A percentile compares a stretch with the other conserved stretches of the same genome.
phyloP scores from a whole-genome alignment of 257 asterid genomes.

The Ilex asprella region DNA sequence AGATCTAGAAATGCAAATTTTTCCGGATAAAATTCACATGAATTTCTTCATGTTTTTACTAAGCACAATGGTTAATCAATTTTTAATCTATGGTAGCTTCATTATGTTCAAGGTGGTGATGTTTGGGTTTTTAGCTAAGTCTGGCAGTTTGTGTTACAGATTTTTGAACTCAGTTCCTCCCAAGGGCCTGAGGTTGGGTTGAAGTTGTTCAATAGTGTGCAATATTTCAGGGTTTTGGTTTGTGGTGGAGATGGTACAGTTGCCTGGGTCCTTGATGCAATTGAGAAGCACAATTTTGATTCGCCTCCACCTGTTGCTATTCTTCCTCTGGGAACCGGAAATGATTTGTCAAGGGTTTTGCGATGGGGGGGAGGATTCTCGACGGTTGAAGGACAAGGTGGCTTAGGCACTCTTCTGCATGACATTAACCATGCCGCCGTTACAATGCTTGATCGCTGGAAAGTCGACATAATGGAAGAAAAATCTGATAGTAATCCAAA shows the following conservation, averaged over 20 bases:
- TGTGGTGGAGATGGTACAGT: slow-evolving; percentile 95
- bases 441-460: slow-evolving; percentile 90
- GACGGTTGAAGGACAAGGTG: slow-evolving; percentile 67
- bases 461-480: slow-evolving; percentile 54
- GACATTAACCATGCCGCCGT: slow-evolving; percentile 71
- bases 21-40: too few species aligned
- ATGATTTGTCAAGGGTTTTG: slow-evolving; percentile 74
- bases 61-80: too few species aligned
- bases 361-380: slow-evolving; percentile 87
- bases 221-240: slow-evolving; percentile 67
- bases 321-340: slow-evolving; percentile 90
- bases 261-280: slow-evolving; percentile 88
- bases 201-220: slow-evolving; percentile 57
- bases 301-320: slow-evolving; percentile 86
- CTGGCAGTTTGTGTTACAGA: slow-evolving; percentile 23
- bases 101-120: too few species aligned
- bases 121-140: too few species aligned
- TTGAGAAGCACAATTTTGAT: slow-evolving; percentile 58
- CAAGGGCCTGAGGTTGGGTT: slow-evolving; percentile 83
- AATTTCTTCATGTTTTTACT: too few species aligned
- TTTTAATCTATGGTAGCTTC: too few species aligned
- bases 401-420: slow-evolving; percentile 60
- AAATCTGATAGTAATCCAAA: slow-evolving; percentile 29
- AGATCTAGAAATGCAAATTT: too few species aligned
- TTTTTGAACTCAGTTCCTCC: slow-evolving; percentile 61